phyloP scores from a whole-genome alignment of 371 early-diverging fungal genomes.

The Mucor mucedo region DNA sequence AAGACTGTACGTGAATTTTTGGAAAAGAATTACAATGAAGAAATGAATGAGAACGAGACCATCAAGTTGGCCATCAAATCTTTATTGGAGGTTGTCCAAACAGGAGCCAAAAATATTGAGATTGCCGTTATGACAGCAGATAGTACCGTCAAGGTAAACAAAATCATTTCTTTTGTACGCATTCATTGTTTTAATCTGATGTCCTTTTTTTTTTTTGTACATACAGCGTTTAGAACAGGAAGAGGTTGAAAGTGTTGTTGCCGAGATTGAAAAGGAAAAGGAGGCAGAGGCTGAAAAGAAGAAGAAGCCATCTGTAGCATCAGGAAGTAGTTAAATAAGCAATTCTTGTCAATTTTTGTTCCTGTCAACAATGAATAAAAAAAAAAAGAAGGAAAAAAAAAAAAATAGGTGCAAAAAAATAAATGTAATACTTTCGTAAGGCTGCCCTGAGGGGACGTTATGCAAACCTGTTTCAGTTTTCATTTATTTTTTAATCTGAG shows the following conservation, averaged over 20 bases:
- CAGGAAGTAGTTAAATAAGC: constrained; percentile 31
- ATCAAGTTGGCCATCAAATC: constrained; percentile 93
- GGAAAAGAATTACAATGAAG: constrained; percentile 94
- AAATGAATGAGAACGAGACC: constrained; percentile 78
- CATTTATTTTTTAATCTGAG: too few species aligned
- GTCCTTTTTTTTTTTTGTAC: neutral
- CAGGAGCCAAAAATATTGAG: constrained; percentile 98
- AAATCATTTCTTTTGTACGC: neutral
- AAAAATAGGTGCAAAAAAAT: neutral
- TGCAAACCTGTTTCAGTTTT: too few species aligned
- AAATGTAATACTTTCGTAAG: too few species aligned
- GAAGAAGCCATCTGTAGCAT: constrained; percentile 56
- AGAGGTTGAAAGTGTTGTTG: constrained; percentile 87
- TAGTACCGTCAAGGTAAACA: constrained; percentile 66
- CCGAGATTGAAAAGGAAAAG: constrained; percentile 92
- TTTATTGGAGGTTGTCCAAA: constrained; percentile 97
- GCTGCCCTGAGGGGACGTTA: too few species aligned
- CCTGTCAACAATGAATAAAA: constrained; percentile 7
- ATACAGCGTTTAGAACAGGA: constrained; percentile 73
- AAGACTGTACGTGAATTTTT: constrained; percentile 97
- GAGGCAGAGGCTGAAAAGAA: constrained; percentile 89
- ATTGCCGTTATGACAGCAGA: constrained; percentile 89
- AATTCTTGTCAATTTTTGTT: neutral
- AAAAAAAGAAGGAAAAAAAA: constrained; percentile 9
- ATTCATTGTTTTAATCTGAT: neutral